Percentiles rank a stretch among this genome's conserved stretches.
Evolutionary conservation across 257 asterid species (phyloP).

Genomic region (Nyctanthes arbortristis): DNA sequence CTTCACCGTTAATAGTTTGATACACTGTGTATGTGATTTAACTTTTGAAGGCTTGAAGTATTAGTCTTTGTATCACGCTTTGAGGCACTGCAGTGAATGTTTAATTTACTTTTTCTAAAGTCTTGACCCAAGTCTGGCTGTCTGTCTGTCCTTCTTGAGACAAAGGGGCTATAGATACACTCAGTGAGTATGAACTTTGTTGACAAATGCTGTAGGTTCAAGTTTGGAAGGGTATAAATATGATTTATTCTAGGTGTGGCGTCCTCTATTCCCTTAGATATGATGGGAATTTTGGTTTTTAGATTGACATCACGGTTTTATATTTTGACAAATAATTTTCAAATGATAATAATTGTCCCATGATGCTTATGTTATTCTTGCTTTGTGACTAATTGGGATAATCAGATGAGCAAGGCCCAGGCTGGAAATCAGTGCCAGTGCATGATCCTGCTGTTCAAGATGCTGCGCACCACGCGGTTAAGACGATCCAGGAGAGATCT

Average conservation of each 20-base stretch:
- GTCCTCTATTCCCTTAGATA: not conserved
- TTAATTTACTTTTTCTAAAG: not conserved
- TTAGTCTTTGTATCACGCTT: not conserved
- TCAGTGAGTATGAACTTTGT: not conserved
- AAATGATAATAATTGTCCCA: too few species aligned
- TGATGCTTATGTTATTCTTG: too few species aligned
- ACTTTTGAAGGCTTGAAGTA: not conserved
- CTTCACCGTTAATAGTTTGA: conserved; percentile 4
- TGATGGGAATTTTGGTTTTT: not conserved
- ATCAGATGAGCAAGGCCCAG: conserved; percentile 48
- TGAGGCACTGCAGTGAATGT: too few species aligned
- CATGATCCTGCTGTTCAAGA: conserved; percentile 78
- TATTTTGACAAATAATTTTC: not conserved
- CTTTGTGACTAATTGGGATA: not conserved
- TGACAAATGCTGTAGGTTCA: not conserved
- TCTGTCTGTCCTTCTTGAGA: not conserved
- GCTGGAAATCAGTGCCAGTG: conserved; percentile 70
- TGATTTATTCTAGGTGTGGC: too few species aligned
- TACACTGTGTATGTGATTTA: not conserved
- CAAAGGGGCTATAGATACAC: not conserved
- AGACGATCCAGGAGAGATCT: conserved; percentile 74
- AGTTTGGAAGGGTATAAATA: not conserved
- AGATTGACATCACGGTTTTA: not conserved
- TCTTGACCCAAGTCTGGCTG: not conserved
- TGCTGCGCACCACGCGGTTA: conserved; percentile 79